These are phyloP conservation scores for Termitomyces sp. DNA, from an alignment of 768 basidiomycete genomes.

Conservation along the genomic window DNA sequence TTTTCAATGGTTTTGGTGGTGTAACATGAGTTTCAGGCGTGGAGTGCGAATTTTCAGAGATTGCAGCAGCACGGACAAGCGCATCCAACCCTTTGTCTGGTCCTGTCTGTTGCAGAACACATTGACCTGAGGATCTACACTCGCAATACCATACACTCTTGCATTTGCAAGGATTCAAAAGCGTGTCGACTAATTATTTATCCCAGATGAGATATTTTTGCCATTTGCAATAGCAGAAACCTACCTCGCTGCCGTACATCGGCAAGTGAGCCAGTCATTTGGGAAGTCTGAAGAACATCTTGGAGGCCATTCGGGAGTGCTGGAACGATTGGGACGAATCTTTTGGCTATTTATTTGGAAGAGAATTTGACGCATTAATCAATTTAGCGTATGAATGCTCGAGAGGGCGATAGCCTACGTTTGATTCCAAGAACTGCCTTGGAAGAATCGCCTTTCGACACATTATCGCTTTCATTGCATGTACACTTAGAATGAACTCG, in stretches of 20 bases:
- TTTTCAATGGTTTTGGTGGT: constrained; percentile 14
- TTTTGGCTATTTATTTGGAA: constrained; percentile 37
- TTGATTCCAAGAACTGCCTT: constrained; percentile 32
- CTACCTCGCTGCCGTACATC: constrained; percentile 50
- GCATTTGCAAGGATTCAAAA: constrained; percentile 65
- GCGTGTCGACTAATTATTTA: constrained; percentile 43
- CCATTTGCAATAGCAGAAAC: constrained; percentile 5
- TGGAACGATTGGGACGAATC: constrained; percentile 68
- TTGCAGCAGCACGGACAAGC: constrained; percentile 34
- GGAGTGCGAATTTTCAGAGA: constrained; percentile 19
- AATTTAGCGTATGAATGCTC: neutral
- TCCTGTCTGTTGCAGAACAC: constrained; percentile 1
- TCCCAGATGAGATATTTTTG: constrained; percentile 5
- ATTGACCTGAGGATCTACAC: constrained; percentile 28
- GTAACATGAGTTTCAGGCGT: constrained; percentile 4
- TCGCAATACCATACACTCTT: constrained; percentile 48
- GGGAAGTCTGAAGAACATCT: constrained; percentile 39
- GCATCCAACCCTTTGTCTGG: constrained; percentile 21
- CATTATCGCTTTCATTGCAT: constrained; percentile 45
- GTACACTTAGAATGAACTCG: constrained; percentile 80
- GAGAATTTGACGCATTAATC: neutral
- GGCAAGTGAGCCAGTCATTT: constrained; percentile 24
- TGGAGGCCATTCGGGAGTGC: constrained; percentile 71
- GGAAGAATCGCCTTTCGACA: constrained; percentile 21
- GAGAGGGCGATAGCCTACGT: constrained; percentile 24